phyloP scores from a whole-genome alignment of 805 yeast species.

The Nakazawaea pomicola region DNA sequence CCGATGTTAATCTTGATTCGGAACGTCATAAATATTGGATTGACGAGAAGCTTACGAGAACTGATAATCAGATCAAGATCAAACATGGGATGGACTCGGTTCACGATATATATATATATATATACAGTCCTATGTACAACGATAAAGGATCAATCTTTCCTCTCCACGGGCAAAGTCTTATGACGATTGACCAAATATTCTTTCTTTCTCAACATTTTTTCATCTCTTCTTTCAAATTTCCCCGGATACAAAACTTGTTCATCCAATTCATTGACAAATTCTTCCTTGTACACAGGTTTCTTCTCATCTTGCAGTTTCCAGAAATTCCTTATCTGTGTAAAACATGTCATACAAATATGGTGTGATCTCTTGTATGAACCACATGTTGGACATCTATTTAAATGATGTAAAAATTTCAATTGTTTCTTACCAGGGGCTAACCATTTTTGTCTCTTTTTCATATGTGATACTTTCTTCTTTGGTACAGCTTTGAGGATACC shows the following conservation, averaged over 20 bases:
- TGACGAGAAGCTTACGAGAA: too few relatives aligned
- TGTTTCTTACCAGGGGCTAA: conserved; percentile 83
- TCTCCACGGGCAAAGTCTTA: conserved; percentile 48
- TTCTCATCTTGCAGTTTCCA: conserved; percentile 45
- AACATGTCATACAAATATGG: conserved; percentile 90
- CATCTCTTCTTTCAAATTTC: conserved; percentile 42
- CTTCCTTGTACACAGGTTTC: conserved; percentile 29
- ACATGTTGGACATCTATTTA: conserved; percentile 93
- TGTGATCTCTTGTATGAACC: conserved; percentile 90
- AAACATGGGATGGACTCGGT: too few relatives aligned
- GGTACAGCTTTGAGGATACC: conserved; percentile 90
- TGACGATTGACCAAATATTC: conserved; percentile 51
- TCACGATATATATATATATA: too few relatives aligned
- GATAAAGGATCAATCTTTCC: conserved; percentile 17
- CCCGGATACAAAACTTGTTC: conserved; percentile 71
- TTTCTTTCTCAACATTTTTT: conserved; percentile 43
- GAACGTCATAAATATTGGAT: too few relatives aligned
- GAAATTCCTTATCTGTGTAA: conserved; percentile 67
- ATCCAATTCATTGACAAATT: conserved; percentile 53
- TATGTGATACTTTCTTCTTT: conserved; percentile 86
- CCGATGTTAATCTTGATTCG: too few relatives aligned
- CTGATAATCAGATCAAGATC: too few relatives aligned
- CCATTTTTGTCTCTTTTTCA: conserved; percentile 77
- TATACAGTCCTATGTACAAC: too few relatives aligned
- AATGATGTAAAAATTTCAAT: conserved; percentile 63